Evolutionary conservation across 768 basidiomycete species (phyloP).

Genomic region (Phylloporus sp.): DNA sequence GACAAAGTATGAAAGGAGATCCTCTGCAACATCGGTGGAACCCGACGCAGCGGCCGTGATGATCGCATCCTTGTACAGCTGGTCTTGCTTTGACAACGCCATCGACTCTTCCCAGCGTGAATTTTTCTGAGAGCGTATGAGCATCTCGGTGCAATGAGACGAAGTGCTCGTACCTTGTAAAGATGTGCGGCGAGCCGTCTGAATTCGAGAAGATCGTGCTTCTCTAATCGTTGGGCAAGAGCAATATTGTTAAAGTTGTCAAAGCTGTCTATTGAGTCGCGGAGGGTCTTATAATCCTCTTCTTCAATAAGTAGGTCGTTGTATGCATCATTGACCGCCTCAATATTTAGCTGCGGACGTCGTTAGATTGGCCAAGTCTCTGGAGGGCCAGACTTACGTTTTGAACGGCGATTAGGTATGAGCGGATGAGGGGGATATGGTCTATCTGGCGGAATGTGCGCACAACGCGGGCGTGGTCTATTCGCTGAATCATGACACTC

Average conservation of each 20-base stretch:
- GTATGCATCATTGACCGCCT: constrained; percentile 97
- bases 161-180: constrained; percentile 65
- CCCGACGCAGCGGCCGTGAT: constrained; percentile 83
- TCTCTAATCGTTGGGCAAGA: constrained; percentile 82
- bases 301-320: constrained; percentile 98
- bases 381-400: constrained; percentile 48
- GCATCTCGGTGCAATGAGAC: background rate
- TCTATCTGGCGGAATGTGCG: constrained; percentile 93
- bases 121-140: constrained; percentile 66
- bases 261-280: constrained; percentile 97
- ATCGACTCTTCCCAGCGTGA: constrained; percentile 95
- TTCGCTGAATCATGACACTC: constrained; percentile 86
- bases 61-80: constrained; percentile 96
- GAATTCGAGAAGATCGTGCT: constrained; percentile 92
- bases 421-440: constrained; percentile 91
- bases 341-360: constrained; percentile 75
- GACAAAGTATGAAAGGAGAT: constrained; percentile 92
- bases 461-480: constrained; percentile 94
- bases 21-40: constrained; percentile 90
- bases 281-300: constrained; percentile 96
- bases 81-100: constrained; percentile 90
- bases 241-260: constrained; percentile 94
- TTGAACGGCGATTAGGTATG: constrained; percentile 97
- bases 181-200: constrained; percentile 90
- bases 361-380: background rate